Evolutionary conservation across 345 rosid genomes (phyloP), one percentile per base, ranked within the genome.

Genomic region (Camelina neglecta): DNA sequence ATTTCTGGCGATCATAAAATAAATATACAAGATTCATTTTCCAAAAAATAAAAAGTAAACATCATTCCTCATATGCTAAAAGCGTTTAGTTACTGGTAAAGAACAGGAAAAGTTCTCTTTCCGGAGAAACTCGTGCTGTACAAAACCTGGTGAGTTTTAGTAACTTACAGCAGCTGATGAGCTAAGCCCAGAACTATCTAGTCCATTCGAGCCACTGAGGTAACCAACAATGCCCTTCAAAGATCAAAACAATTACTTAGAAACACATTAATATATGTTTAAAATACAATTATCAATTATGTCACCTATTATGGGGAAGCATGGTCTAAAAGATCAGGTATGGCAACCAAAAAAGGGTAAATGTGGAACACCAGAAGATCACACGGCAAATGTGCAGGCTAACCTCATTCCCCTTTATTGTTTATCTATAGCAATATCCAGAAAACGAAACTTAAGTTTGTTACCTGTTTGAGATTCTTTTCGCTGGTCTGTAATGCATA

Each of bases 111-210:
- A 29, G 2, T 6, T 45, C 11, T 59, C 59, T 29, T 44, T 50
- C 29, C 9, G 11, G 60, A 54, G 71, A 67, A 61, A 55, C n/a
- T 38, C 57, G 15, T 62, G 61, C 33, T 56, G 57, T 73, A 15
- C 8, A 7, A 63, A 66, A 62, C 23, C 65, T 48, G 41, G 57
- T 45, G 6, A 54, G 48, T 38, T 67, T 39, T 31, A 42, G 47
- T 63, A 69, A 87, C 98, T 83, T 85, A 94, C 97, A 38, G 98
- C 96, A 77, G 98, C 96, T 55, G 97, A 94, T 75, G 98, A 94
- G 84, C 98, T 94, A 78, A 94, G 97, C 67, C 98, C 98, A 18
- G 97, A 90, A 78, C 96, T 86, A 77, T 94, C 98, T 83, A 94
- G 86, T 78, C 89, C 93, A 81, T 89, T 84, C 50, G 96, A 84